Evolutionary conservation across 1,284 basidiomycete genomes (phyloP).

Genomic region (Puccinia triticina): DNA sequence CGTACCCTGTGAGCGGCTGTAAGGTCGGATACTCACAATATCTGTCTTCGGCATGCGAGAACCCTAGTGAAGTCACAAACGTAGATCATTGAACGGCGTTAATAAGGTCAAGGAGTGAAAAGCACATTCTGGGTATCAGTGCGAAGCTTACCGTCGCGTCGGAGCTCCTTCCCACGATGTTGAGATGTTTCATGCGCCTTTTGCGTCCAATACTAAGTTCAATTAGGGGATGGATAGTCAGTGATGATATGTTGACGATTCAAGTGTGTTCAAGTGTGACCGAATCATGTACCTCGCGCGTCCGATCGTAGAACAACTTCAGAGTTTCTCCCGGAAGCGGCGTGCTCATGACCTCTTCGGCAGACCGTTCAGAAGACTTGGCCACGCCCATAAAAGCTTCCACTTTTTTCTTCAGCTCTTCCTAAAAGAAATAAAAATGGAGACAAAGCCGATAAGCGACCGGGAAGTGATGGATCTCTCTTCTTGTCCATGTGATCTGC

Average conservation of each 20-base stretch:
- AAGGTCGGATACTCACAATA: constrained; percentile 64
- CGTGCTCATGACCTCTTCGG: constrained; percentile 76
- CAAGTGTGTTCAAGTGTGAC: background rate
- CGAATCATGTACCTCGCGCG: constrained; percentile 56
- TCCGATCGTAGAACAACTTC: constrained; percentile 78
- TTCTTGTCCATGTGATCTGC: background rate
- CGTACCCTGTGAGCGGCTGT: background rate
- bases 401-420: constrained; percentile 69
- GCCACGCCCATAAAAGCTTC: constrained; percentile 74
- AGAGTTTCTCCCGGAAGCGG: constrained; percentile 86
- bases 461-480: background rate
- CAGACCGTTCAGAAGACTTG: constrained; percentile 68
- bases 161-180: constrained; percentile 76
- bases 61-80: constrained; percentile 61
- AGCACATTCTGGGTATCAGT: background rate
- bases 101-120: background rate
- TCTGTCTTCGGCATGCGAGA: constrained; percentile 70
- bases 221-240: background rate
- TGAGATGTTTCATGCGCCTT: constrained; percentile 69
- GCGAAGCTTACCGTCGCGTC: constrained; percentile 66
- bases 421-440: constrained; percentile 58
- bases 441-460: background rate
- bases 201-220: constrained; percentile 71
- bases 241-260: too few species aligned
- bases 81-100: background rate